Percentiles rank a stretch among this genome's conserved stretches.
phyloP scores from a whole-genome alignment of 805 yeast species.

The Metschnikowia koreensis region DNA sequence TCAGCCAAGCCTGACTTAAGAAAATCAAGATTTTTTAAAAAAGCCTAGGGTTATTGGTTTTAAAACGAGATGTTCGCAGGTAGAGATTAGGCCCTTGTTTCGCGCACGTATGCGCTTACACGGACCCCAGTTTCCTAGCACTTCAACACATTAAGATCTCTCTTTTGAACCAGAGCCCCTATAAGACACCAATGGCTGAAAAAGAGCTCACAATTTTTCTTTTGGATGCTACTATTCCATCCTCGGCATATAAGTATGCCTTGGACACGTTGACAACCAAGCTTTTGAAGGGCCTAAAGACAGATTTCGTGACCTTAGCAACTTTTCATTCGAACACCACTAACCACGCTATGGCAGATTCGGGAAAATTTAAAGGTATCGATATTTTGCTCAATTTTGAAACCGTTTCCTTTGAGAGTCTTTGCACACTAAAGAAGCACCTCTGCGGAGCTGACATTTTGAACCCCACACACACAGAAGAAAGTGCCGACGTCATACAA shows the following conservation, averaged over 20 bases:
- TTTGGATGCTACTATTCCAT: constrained; percentile 47
- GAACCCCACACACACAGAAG: constrained; percentile 7
- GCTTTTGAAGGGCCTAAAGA: constrained; percentile 43
- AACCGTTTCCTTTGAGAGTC: constrained; percentile 20
- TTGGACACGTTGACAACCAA: constrained; percentile 41
- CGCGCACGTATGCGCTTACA: not conserved
- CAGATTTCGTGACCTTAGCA: constrained; percentile 39
- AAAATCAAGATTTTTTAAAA: too few species aligned
- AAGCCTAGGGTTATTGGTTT: too few species aligned
- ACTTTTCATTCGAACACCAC: constrained; percentile 25
- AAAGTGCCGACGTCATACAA: constrained; percentile 22
- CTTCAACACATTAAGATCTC: not conserved
- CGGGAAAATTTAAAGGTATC: constrained; percentile 17
- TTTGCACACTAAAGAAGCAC: constrained; percentile 13
- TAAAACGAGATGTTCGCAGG: too few species aligned
- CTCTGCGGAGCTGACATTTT: constrained; percentile 10
- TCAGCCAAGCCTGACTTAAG: too few species aligned
- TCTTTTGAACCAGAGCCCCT: not conserved
- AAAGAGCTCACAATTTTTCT: constrained; percentile 47
- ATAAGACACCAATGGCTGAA: constrained; percentile 24
- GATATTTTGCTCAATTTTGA: constrained; percentile 19
- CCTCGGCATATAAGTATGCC: constrained; percentile 40
- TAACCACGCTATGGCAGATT: constrained; percentile 13
- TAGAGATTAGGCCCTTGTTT: not conserved
- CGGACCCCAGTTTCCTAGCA: not conserved